Percentiles rank a stretch among this genome's conserved stretches.
These are phyloP conservation scores for Ceratonia siliqua DNA, from an alignment of 306 rosid genomes.

Conservation along the genomic window DNA sequence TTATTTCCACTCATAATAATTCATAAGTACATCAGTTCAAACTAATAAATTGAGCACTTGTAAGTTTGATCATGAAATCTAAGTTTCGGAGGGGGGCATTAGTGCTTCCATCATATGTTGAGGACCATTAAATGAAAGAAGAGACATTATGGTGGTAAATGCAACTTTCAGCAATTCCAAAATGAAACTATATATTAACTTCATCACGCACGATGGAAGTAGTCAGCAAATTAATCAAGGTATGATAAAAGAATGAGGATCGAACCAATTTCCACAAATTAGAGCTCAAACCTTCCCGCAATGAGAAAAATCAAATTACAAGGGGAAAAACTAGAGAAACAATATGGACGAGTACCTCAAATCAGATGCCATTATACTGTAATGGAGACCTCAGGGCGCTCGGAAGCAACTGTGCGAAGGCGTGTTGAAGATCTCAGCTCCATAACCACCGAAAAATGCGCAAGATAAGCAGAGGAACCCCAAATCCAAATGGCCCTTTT, in stretches of 20 bases:
- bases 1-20: constrained; percentile 34
- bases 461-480: constrained; percentile 47
- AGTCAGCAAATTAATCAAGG: constrained; percentile 25
- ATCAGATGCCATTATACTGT: background rate
- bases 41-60: background rate
- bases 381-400: constrained; percentile 12
- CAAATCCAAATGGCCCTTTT: too few species aligned
- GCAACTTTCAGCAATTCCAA: constrained; percentile 11
- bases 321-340: background rate
- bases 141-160: background rate
- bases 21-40: constrained; percentile 25
- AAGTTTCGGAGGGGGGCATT: background rate
- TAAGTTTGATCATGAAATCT: background rate
- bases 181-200: background rate
- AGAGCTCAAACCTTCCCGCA: background rate
- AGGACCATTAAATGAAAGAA: background rate
- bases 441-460: constrained; percentile 47
- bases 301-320: background rate
- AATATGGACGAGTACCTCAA: constrained; percentile 46
- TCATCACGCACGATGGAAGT: too few species aligned
- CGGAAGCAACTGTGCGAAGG: background rate
- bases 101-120: constrained; percentile 8
- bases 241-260: constrained; percentile 34
- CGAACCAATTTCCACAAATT: constrained; percentile 11
- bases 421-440: constrained; percentile 44